phyloP scores from a whole-genome alignment of 352 stramenopile genomes.

The Globisporangium viniferum region DNA sequence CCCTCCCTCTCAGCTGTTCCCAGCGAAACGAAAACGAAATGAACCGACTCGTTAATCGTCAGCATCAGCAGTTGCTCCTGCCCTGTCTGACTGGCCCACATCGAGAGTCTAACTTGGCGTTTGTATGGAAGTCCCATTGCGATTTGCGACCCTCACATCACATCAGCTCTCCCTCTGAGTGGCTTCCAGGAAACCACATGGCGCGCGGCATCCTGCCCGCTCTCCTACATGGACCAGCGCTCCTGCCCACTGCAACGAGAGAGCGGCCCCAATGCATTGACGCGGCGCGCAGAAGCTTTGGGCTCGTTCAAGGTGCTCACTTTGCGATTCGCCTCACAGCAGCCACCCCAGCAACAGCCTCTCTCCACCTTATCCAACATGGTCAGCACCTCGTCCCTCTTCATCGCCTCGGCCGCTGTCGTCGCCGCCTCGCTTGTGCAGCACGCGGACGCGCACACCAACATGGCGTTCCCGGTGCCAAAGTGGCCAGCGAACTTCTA shows the following conservation, averaged over 20 bases:
- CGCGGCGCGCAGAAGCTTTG: too few relatives aligned
- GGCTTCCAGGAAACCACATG: neutral
- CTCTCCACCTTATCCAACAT: constrained; percentile 8
- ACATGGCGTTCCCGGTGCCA: constrained; percentile 15
- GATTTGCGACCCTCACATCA: neutral
- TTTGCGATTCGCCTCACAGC: neutral
- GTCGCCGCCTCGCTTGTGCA: neutral
- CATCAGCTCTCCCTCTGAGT: neutral
- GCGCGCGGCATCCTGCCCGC: neutral
- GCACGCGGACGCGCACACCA: constrained; percentile 19
- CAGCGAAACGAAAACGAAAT: neutral
- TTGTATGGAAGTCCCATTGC: neutral
- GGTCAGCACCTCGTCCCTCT: constrained; percentile 14
- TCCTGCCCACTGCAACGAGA: neutral
- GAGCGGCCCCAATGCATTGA: neutral
- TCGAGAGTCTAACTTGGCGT: neutral
- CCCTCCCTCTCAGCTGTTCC: neutral
- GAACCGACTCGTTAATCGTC: neutral
- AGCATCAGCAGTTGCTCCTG: neutral
- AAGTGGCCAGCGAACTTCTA: constrained; percentile 14
- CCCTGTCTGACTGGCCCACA: neutral
- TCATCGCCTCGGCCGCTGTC: constrained; percentile 13
- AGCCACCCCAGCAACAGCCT: neutral
- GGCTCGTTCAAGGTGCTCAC: neutral
- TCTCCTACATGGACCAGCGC: neutral